These are phyloP conservation scores for Zygosaccharomyces lentus DNA, from an alignment of 805 yeast species.

Conservation along the genomic window DNA sequence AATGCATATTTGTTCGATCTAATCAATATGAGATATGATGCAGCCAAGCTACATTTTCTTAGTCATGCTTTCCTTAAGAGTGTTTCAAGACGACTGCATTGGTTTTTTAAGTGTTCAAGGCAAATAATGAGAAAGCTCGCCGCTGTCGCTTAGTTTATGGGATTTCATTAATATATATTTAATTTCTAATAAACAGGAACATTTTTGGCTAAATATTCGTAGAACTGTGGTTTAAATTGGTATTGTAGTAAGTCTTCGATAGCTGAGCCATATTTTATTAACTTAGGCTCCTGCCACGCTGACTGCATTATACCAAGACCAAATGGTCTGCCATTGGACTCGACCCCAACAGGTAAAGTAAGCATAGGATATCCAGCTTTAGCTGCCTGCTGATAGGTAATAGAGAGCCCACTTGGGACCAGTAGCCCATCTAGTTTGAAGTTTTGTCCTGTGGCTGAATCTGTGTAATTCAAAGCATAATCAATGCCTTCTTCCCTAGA, in stretches of 20 bases:
- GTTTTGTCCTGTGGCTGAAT: constrained; percentile 24
- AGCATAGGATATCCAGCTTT: constrained; percentile 33
- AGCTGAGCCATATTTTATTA: constrained; percentile 32
- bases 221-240: constrained; percentile 23
- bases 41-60: too few species aligned
- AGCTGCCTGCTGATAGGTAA: constrained; percentile 32
- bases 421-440: constrained; percentile 26
- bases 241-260: constrained; percentile 26
- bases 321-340: constrained; percentile 26
- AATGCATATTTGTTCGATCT: too few species aligned
- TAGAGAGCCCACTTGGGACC: constrained; percentile 23
- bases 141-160: too few species aligned
- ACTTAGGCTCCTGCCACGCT: constrained; percentile 29
- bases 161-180: too few species aligned
- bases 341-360: constrained; percentile 27
- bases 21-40: too few species aligned
- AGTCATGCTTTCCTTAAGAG: too few species aligned
- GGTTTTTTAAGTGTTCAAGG: too few species aligned
- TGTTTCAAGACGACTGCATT: too few species aligned
- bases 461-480: constrained; percentile 31
- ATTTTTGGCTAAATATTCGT: constrained; percentile 27
- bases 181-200: constrained; percentile 19
- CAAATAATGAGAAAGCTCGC: too few species aligned
- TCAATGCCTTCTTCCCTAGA: constrained; percentile 34
- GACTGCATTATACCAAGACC: constrained; percentile 32